Evolutionary conservation across 495 filamentous ascomycete species (phyloP), one percentile per base, ranked within the genome.

Genomic region (Hypoxylon fuscum): DNA sequence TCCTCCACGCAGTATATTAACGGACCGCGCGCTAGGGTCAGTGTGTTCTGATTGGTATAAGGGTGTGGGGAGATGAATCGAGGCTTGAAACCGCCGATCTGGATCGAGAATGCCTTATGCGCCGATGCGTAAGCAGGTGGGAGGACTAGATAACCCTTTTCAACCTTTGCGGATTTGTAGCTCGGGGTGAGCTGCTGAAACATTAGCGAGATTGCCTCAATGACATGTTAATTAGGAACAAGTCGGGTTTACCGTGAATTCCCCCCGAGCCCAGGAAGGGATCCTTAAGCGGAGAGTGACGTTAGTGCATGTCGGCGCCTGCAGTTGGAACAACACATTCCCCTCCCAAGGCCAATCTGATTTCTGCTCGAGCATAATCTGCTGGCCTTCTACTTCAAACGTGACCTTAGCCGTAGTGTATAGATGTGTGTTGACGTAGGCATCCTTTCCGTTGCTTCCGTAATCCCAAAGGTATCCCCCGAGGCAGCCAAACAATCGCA

Each of bases 1-100:
- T 85, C 83, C 54, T 85, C 84, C 12, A 83, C 76, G 62, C 83
- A 87, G 69, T 85, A 87, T 9, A 86, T 74, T 34, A 86, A 69
- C 3, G 83, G 83, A 6, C 84, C 84, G 27, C 82, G 72, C 4
- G 79, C 83, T 41, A 87, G 65, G 21, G 79, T 76, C 22, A 80
- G 54, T 8, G 77, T 79, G 31, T 77, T 73, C 55, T 84, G 81
- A 56, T 77, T 79, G 7, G 82, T 78, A 46, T 81, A 76, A 3
- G 81, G 81, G 57, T 85, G 78, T 12, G 83, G 80, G 17, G 76
- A 71, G 37, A 82, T 70, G 25, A 79, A 74, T 20, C 77, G 76
- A 43, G 81, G 76, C 60, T 74, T 66, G 40, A 85, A 73, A 12
- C 63, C 65, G 44, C 64, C 60, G 45, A 74, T 68, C 43, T 68